Base-by-base conservation (phyloP, 2,329 filamentous ascomycete species). In the Aureobasidium lini region DNA sequence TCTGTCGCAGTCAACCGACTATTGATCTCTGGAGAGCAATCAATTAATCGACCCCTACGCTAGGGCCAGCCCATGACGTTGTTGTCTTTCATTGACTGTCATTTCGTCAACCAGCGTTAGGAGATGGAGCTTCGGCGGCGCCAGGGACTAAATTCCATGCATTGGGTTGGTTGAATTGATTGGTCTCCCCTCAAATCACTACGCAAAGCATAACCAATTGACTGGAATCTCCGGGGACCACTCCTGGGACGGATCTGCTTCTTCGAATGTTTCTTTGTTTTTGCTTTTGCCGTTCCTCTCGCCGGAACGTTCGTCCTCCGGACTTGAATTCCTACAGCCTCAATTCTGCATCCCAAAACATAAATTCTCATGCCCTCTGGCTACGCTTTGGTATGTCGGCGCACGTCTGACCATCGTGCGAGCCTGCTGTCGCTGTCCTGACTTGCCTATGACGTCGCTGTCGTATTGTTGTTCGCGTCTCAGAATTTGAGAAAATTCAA, bases 231-330 rank as follows among this genome's bases (percentile, higher is more conserved):
- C 50, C 39, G 39, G 29, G 39, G 37, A 43, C 48, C 13, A 34
- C 46, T 28, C 18, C 15, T 16, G 10, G 10, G 31, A n/a, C 10
- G 46, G 52, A 56, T 56, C 52, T 56, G 39, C 49, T 40, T 52
- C 18, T 9, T 43, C 52, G 29, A 56, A 46, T 23, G 8, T 44
- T 44, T 36, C 31, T 36, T 28, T 13, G 23, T 6, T 46, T 37
- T 56, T 56, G 39, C 52, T 56, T 56, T 56, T 56, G n/a, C 52
- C 39, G 31, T 56, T 13, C 15, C 40, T 28, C 39, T 34, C n/a
- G 37, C 29, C 40, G 13, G 32, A 31, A 34, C 37, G 39, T 18
- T 46, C 40, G 34, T n/a, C 10, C 28, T 15, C n/a, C 50, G 50
- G 36, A 50, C 31, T 39, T 39, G 34, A 6, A 8, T 13, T 34